Evolutionary conservation across 2,329 filamentous ascomycete species (phyloP).

Genomic region (Talaromyces sp.): DNA sequence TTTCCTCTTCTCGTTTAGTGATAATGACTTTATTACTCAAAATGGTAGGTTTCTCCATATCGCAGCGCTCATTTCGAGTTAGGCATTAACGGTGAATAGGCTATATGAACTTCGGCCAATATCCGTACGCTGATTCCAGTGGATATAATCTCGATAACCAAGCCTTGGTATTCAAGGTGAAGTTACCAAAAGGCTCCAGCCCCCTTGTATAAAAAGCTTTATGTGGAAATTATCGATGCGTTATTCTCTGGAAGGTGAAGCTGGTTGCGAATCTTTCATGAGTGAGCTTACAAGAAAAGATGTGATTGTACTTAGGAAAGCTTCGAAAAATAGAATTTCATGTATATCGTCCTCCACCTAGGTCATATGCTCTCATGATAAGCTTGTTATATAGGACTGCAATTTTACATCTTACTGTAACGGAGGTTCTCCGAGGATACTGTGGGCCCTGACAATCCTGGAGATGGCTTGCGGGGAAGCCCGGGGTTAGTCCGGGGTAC

Average conservation of each 20-base stretch:
- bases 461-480: background rate
- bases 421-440: background rate
- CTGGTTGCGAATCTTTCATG: too few relatives aligned
- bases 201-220: background rate
- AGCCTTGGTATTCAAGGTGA: constrained; percentile 52
- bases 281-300: background rate
- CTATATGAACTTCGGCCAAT: constrained; percentile 53
- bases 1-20: constrained; percentile 62
- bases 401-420: background rate
- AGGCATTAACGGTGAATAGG: constrained; percentile 29
- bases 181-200: constrained; percentile 13
- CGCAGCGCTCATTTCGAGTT: background rate
- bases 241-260: background rate
- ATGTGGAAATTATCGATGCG: background rate
- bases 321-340: background rate
- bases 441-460: too few relatives aligned
- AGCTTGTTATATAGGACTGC: background rate
- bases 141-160: constrained; percentile 59
- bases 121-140: constrained; percentile 52
- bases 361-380: background rate
- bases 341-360: too few relatives aligned
- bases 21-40: constrained; percentile 73
- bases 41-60: constrained; percentile 44
- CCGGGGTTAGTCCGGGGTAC: background rate
- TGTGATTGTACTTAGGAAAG: background rate